Conservation (phyloP, 192 early-diverging fungal species). For the Backusella sp. region DNA sequence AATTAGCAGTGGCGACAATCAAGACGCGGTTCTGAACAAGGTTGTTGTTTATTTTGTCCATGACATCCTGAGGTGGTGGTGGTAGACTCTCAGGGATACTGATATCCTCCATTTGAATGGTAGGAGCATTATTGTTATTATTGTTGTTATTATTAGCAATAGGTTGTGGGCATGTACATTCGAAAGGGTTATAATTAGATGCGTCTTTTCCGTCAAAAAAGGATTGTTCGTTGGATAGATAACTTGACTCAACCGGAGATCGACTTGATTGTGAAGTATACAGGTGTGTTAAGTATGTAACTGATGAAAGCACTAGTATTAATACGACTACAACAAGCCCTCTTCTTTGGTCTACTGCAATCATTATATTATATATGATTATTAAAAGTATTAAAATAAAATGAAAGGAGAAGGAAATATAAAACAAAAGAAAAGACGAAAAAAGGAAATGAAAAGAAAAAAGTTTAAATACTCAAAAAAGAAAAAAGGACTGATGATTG, state of each 20-base stretch:
- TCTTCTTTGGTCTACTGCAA: background rate
- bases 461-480: background rate
- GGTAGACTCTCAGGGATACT: background rate
- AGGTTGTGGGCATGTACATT: background rate
- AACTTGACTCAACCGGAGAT: background rate
- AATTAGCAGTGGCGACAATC: slow-evolving; percentile 27
- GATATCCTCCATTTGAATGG: background rate
- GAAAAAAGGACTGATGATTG: background rate
- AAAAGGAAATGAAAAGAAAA: background rate
- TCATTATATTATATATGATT: background rate
- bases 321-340: background rate
- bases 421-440: background rate
- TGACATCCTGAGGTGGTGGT: slow-evolving; percentile 6
- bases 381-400: background rate
- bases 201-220: background rate
- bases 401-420: background rate
- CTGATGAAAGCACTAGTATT: background rate
- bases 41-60: slow-evolving; percentile 21
- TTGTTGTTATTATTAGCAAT: background rate
- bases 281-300: background rate
- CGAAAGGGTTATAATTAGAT: background rate
- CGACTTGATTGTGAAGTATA: background rate
- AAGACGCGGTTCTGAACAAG: slow-evolving; percentile 11
- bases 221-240: slow-evolving; percentile 6
- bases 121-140: background rate